Evolutionary conservation across 352 stramenopile genomes (phyloP), one percentile per base, ranked within the genome.

Genomic region (Thalassiosira pacifica): DNA sequence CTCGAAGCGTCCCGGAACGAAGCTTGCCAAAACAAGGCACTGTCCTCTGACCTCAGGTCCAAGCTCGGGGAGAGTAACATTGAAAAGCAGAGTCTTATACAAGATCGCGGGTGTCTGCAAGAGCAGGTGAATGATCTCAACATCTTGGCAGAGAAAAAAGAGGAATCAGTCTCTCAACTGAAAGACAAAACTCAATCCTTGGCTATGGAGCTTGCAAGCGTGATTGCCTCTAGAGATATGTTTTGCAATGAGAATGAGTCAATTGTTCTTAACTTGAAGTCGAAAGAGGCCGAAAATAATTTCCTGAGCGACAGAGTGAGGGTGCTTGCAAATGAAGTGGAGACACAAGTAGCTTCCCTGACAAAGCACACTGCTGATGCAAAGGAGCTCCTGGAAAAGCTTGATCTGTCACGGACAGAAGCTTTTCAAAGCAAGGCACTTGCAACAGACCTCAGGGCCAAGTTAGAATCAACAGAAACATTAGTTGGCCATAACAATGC

Each of bases 111-210:
- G n/a, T 34, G 61, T 8, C 37, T 65, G 24, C 52, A 70, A 18
- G 61, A 59, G 11, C 27, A 76, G 53, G 37, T 80, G 0, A 53
- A 64, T 59, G 66, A 73, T 67, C 71, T 86, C 27, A 80, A 73
- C 26, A 10, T 40, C 57, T 32, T 67, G 24, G n/a, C 76, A 22
- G 69, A 86, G 55, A 71, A 48, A 32, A 24, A 2, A 37, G 42
- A 71, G 19, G 59, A 27, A 24, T 57, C 24, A 19, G 71, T 42
- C 18, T 61, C 42, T 1, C 9, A 45, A 11, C 40, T 24, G 22
- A 59, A n/a, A 34, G 66, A 74, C 32, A 6, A 57, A 57, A 71
- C n/a, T 37, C 2, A 55, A 24, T 71, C 63, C 13, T 57, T 71
- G 63, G 26, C 32, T 6, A 55, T 29, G 18, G 32, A 53, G 13